Base-by-base conservation (phyloP, 225 moss, liverwort and hornwort genomes). In the Anthoceros angustus region DNA sequence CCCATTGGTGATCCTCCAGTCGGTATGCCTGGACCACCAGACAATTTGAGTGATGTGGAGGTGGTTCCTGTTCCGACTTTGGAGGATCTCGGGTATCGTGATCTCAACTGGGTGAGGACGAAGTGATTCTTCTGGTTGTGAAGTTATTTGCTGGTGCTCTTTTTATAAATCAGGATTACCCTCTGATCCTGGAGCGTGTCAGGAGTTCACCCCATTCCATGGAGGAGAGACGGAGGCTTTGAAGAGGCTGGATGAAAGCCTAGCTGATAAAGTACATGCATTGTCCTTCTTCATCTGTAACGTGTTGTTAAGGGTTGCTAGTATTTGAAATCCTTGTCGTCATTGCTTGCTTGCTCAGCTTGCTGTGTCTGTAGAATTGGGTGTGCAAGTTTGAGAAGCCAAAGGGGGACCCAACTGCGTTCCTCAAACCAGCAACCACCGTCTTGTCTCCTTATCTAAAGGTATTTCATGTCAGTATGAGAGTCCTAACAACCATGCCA, bases 301-400 rank as follows among this genome's bases (percentile, higher is more conserved):
- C 21, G 25, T 63, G 12, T 39, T 23, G 32, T 40, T 32, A 20
- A 25, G 42, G 23, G 20, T 68, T 68, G 20, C 4, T 49, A 25
- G 42, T 39, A 16, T 20, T 18, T 23, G 25, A 12, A 14, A 0
- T 49, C 10, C 40, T 8, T 25, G 7, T 43, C 25, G 49, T 16
- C 45, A 10, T 10, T 61, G 40, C 12, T 65, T 5, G 48, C 42
- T 2, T 55, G 49, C 25, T 50, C 42, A 41, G 66, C 43, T 3
- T 66, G 10, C 12, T 18, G 64, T 8, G 32, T 66, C 61, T 41
- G 71, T 82, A 98, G 95, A 89, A 86, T 86, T 98, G 91, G 91
- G 92, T 92, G 9, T 80, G 85, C 16, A 86, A 87, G 39, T 98
- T 98, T 76, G 95, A 98, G 82, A 98, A 98, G 70, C 95, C 95